Conservation (phyloP, 2,329 filamentous ascomycete genomes). For the Arthrobotrys musiformis region DNA sequence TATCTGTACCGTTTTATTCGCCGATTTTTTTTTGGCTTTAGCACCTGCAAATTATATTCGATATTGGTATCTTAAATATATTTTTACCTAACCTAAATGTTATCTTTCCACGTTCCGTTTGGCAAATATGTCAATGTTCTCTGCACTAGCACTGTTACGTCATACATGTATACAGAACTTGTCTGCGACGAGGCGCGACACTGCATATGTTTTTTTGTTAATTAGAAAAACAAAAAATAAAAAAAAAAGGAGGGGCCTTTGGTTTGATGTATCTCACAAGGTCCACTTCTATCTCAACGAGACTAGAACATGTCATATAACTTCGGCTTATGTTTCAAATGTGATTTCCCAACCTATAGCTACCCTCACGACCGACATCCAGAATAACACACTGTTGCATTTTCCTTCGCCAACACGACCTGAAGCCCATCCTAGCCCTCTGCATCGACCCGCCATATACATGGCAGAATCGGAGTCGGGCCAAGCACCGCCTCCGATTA, state of each 20-base stretch:
- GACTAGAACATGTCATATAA: background rate
- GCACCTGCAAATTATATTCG: background rate
- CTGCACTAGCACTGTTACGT: background rate
- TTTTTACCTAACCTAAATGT: background rate
- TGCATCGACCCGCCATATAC: slow-evolving; percentile 20
- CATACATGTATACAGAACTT: slow-evolving; percentile 8
- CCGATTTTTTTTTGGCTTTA: background rate
- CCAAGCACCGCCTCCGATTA: slow-evolving; percentile 61
- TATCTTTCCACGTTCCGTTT: background rate
- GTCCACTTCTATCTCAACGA: too few relatives aligned
- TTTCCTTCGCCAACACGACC: slow-evolving; percentile 22
- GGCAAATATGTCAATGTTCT: background rate
- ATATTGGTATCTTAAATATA: slow-evolving; percentile 10
- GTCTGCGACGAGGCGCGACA: background rate
- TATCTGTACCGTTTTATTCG: background rate
- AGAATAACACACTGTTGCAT: slow-evolving; percentile 40
- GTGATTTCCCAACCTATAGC: background rate
- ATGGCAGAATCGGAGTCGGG: slow-evolving; percentile 53
- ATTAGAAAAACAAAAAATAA: background rate
- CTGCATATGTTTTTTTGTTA: too few relatives aligned
- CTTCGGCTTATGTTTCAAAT: background rate
- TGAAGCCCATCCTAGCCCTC: slow-evolving; percentile 25
- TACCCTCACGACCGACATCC: background rate
- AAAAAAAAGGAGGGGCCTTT: background rate
- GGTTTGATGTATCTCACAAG: too few relatives aligned